Evolutionary conservation across 768 basidiomycete genomes (phyloP), one percentile per base, ranked within the genome.

Genomic region (Phanerochaete carnosa): DNA sequence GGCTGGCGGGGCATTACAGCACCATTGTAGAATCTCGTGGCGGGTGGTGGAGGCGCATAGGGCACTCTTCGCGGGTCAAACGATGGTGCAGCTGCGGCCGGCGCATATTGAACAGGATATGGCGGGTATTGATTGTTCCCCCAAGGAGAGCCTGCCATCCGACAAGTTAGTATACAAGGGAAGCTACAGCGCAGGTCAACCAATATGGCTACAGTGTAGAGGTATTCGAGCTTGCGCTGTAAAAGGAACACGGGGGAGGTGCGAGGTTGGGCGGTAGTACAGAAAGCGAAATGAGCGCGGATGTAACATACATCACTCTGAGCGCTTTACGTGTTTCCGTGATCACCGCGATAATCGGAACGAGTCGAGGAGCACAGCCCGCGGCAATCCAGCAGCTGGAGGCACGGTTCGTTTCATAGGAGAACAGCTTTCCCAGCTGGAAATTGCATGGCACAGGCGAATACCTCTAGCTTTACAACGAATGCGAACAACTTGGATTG

Each of bases 401-500:
- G n/a, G 33, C 8, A 35, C 33, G 33, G 32, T 15, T 52, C 51
- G 51, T 6, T 11, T 7, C 51, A 45, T 19, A 13, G 8, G 32
- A 30, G 46, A 26, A 22, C 6, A 61, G 59, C 60, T 33, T 50
- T 55, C 59, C 57, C 22, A 49, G 16, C 60, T n/a, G n/a, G 63
- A 61, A 62, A 69, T 65, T 65, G 61, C 64, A 53, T 64, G 59
- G 63, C 68, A 68, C 65, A 69, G 58, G 45, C 45, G 55, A 62
- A 60, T 65, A 68, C 61, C 62, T 70, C 69, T 70, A 70, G 63
- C 68, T 61, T 25, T 70, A 69, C 70, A 69, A 64, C 66, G 68
- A 43, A 69, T 59, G 53, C 33, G 54, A 56, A 65, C 57, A 55
- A 62, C 59, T 60, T 61, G 56, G 61, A 59, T 53, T 64, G 62